These are phyloP conservation scores for Suillus plorans DNA, from an alignment of 768 basidiomycete species.

Conservation along the genomic window DNA sequence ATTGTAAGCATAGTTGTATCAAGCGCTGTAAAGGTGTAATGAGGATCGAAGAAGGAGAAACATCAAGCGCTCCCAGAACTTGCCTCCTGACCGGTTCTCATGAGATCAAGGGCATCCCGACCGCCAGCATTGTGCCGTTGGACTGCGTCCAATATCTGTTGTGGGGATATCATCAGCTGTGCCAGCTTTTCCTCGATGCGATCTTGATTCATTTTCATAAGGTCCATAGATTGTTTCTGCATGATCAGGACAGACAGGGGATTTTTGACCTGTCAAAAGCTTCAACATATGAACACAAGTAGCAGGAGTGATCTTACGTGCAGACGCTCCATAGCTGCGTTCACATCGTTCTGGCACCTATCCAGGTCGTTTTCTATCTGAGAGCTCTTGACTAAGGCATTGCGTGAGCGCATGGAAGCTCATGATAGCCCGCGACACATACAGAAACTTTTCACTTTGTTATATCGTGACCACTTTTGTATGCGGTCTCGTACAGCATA, in stretches of 20 bases:
- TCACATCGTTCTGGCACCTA: slow-evolving; percentile 41
- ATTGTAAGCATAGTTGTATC: neutral
- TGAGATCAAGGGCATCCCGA: slow-evolving; percentile 43
- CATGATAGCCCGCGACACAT: slow-evolving; percentile 14
- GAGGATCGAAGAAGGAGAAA: neutral
- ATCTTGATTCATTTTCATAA: slow-evolving; percentile 29
- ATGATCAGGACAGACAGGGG: slow-evolving; percentile 26
- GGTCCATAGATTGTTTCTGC: slow-evolving; percentile 28
- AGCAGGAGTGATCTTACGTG: slow-evolving; percentile 33
- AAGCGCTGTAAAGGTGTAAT: slow-evolving; percentile 20
- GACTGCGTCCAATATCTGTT: slow-evolving; percentile 37
- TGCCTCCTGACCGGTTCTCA: slow-evolving; percentile 55
- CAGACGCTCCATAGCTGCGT: slow-evolving; percentile 41
- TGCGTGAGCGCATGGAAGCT: neutral
- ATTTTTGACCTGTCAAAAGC: slow-evolving; percentile 18
- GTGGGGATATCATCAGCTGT: slow-evolving; percentile 37
- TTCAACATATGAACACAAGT: neutral
- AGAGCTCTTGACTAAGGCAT: slow-evolving; percentile 39
- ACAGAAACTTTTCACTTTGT: slow-evolving; percentile 40
- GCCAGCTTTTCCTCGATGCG: slow-evolving; percentile 40
- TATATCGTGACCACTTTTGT: slow-evolving; percentile 39
- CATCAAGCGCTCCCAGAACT: neutral
- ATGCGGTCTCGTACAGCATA: slow-evolving; percentile 39
- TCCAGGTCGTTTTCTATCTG: slow-evolving; percentile 50
- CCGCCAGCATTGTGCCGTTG: slow-evolving; percentile 42